Conservation (phyloP, 1,284 basidiomycete genomes). For the Ceratobasidium sp. region DNA sequence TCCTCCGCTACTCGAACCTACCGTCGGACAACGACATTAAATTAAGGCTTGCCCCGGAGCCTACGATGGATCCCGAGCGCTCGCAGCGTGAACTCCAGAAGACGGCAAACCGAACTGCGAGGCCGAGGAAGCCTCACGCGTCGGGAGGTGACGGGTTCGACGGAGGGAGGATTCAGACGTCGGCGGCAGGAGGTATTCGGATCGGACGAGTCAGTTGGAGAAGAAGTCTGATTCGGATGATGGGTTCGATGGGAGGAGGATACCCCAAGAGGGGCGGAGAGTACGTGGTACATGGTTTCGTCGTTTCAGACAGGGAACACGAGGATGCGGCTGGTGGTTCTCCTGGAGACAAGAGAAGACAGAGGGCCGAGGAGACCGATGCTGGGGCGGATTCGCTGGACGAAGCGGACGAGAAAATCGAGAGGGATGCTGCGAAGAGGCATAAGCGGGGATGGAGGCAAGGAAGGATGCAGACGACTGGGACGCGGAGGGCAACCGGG, state of each 20-base stretch:
- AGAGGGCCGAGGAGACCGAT: conserved; percentile 53
- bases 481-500: conserved; percentile 53
- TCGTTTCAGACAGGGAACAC: conserved; percentile 78
- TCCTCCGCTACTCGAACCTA: no score
- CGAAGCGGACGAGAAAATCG: conserved; percentile 68
- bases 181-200: conserved; percentile 43
- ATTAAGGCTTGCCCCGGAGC: conserved; percentile 82
- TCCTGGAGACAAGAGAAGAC: conserved; percentile 49
- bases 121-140: conserved; percentile 56
- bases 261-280: conserved; percentile 61
- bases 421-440: conserved; percentile 57
- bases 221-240: conserved; percentile 44
- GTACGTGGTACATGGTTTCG: conserved; percentile 83
- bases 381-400: conserved; percentile 72
- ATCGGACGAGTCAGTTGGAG: conserved; percentile 44
- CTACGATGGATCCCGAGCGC: conserved; percentile 74
- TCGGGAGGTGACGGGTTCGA: conserved; percentile 58
- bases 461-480: conserved; percentile 50
- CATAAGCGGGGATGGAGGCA: conserved; percentile 59
- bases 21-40: conserved; percentile 84
- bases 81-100: conserved; percentile 76
- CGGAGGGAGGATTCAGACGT: conserved; percentile 52
- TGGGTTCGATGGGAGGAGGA: conserved; percentile 37
- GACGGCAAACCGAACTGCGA: conserved; percentile 69
- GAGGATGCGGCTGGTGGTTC: conserved; percentile 58